Evolutionary conservation across 768 basidiomycete species (phyloP).

Genomic region (Agaricus subrufescens): DNA sequence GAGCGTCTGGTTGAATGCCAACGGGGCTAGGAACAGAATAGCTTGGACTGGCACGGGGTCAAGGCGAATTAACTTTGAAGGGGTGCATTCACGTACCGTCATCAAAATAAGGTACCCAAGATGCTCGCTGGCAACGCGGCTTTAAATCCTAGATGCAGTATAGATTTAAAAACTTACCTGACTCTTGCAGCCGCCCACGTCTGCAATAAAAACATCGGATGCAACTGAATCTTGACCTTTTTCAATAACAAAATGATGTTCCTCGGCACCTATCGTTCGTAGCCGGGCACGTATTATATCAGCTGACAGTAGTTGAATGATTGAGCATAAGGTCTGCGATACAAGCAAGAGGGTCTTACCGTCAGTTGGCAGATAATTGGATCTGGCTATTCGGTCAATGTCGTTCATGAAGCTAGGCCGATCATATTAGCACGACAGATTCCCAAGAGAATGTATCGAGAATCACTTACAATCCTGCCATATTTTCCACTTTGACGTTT

Average conservation of each 20-base stretch:
- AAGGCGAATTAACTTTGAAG: too few species aligned
- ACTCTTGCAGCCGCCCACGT: slow-evolving; percentile 63
- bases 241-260: slow-evolving; percentile 60
- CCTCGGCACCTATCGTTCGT: slow-evolving; percentile 70
- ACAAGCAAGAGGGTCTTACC: slow-evolving; percentile 31
- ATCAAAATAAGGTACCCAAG: slow-evolving; percentile 78
- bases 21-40: slow-evolving; percentile 79
- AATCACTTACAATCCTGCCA: slow-evolving; percentile 61
- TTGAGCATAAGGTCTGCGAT: neutral
- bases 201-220: slow-evolving; percentile 63
- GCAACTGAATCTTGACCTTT: slow-evolving; percentile 32
- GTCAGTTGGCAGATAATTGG: slow-evolving; percentile 59
- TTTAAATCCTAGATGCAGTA: neutral
- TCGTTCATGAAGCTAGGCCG: slow-evolving; percentile 65
- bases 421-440: neutral
- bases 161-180: slow-evolving; percentile 25
- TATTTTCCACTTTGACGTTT: slow-evolving; percentile 51
- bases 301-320: slow-evolving; percentile 24
- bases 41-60: slow-evolving; percentile 51
- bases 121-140: slow-evolving; percentile 37
- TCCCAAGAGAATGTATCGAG: neutral
- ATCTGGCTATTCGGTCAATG: slow-evolving; percentile 48
- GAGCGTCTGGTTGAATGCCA: slow-evolving; percentile 69
- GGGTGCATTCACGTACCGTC: slow-evolving; percentile 36
- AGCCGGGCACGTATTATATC: slow-evolving; percentile 76